Evolutionary conservation across 2,329 filamentous ascomycete species (phyloP).

Genomic region (Furcasterigmium sp.): DNA sequence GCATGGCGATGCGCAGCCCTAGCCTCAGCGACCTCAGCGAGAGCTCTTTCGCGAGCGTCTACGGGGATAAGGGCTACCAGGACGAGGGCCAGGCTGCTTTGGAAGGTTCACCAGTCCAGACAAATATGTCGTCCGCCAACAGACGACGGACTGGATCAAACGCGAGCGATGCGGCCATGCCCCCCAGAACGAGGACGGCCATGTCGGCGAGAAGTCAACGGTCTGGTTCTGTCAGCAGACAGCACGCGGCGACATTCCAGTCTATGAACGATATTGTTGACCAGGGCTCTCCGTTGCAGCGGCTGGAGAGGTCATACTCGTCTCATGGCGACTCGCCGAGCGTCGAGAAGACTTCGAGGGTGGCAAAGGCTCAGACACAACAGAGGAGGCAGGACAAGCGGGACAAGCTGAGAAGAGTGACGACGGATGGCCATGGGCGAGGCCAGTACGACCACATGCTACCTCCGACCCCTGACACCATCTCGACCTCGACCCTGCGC

Average conservation of each 20-base stretch:
- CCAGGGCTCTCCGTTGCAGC: constrained; percentile 43
- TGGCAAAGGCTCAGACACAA: constrained; percentile 14
- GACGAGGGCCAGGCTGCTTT: constrained; percentile 15
- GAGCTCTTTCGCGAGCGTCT: constrained; percentile 62
- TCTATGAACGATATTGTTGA: constrained; percentile 42
- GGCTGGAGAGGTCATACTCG: constrained; percentile 30
- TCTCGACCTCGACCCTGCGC: constrained; percentile 49
- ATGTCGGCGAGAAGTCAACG: constrained; percentile 7
- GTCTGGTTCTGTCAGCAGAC: constrained; percentile 24
- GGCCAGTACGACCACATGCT: constrained; percentile 37
- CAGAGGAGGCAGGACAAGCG: constrained; percentile 40
- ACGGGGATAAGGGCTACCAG: constrained; percentile 39
- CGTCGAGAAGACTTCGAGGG: constrained; percentile 16
- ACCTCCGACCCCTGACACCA: constrained; percentile 56
- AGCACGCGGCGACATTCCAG: constrained; percentile 29
- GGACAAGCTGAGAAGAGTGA: constrained; percentile 40
- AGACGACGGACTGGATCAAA: constrained; percentile 1
- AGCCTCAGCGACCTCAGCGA: constrained; percentile 61
- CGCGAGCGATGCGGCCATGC: neutral
- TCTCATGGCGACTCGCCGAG: constrained; percentile 23
- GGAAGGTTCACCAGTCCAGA: too few species aligned
- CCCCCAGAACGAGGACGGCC: neutral
- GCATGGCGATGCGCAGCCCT: constrained; percentile 44
- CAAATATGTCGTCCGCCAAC: too few species aligned
- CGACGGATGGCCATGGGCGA: constrained; percentile 40